Evolutionary conservation across 768 basidiomycete genomes (phyloP), one percentile per base, ranked within the genome.

Genomic region (Stropharia rugosoannulata): DNA sequence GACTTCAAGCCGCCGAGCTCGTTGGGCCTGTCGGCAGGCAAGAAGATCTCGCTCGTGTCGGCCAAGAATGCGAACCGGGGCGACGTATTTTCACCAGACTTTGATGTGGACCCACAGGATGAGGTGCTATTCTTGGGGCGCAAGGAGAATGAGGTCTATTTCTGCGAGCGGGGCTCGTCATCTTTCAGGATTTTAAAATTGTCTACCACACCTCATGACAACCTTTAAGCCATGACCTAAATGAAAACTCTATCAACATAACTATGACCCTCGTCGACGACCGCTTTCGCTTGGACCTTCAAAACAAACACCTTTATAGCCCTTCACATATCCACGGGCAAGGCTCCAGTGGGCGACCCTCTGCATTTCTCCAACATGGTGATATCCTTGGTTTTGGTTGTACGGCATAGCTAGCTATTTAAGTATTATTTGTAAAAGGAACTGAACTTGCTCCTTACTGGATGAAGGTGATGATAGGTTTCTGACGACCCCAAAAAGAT

Each of bases 91-190:
- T 54, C 71, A n/a, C 73, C 74, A 19, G 86, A 88, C 40, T 64
- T 72, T 8, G 86, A 87, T 53, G 54, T 68, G 13, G 85, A 85
- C 54, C 67, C 74, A 54, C 73, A 77, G 25, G 85, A 88, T 55
- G 91, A 93, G 64, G 82, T 93, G n/a, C 69, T 93, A 45, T 92
- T 86, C 70, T 78, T 94, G 15, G 92, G 91, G 51, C 80, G 92
- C 58, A 84, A 82, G 59, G 82, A 83, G 40, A 82, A 94, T 63
- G 84, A 86, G 48, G 81, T 93, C 51, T 94, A 91, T 65, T 73
- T 93, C 52, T 93, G 92, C 65, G 92, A 94, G 74, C 80, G 87
- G 63, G 87, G 84, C 63, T 71, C 79, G 42, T 82, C 79, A 35
- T 83, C 84, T 29, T 94, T 93, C 71, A 81, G 92, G 65, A 85